phyloP scores from a whole-genome alignment of 768 basidiomycete species.

The Glaciozyma antarctica region DNA sequence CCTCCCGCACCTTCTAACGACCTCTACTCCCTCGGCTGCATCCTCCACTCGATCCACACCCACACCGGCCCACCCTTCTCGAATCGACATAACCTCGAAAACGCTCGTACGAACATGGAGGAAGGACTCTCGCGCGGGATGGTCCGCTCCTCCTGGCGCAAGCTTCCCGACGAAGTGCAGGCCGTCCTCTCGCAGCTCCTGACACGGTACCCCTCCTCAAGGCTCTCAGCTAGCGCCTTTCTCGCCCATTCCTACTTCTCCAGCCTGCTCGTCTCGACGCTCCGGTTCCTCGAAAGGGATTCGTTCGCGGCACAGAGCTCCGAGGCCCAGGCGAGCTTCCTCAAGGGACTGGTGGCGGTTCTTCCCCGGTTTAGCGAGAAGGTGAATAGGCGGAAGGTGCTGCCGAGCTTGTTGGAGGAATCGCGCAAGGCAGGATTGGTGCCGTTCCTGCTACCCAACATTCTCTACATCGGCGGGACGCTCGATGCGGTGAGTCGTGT shows the following conservation, averaged over 20 bases:
- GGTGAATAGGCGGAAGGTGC: constrained; percentile 71
- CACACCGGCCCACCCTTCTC: constrained; percentile 79
- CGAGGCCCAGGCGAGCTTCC: constrained; percentile 93
- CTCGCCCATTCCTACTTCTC: constrained; percentile 59
- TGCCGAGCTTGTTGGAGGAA: constrained; percentile 88
- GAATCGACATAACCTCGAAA: constrained; percentile 50
- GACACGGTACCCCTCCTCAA: constrained; percentile 60
- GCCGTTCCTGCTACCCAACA: constrained; percentile 91
- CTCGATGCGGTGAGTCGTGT: constrained; percentile 50
- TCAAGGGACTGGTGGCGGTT: constrained; percentile 74
- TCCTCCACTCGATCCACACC: constrained; percentile 78
- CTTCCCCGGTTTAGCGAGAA: constrained; percentile 79
- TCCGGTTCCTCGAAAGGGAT: constrained; percentile 90
- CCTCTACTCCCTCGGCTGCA: constrained; percentile 82
- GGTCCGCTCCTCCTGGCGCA: constrained; percentile 42
- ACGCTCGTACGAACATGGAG: constrained; percentile 40
- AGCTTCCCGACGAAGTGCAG: constrained; percentile 55
- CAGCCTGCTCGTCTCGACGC: constrained; percentile 84
- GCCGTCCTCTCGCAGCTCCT: constrained; percentile 71
- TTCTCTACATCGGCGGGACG: constrained; percentile 74
- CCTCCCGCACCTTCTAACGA: constrained; percentile 71
- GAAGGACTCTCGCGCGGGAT: constrained; percentile 21
- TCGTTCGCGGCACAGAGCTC: constrained; percentile 87
- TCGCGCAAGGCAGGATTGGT: constrained; percentile 77
- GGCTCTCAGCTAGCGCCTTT: constrained; percentile 70